phyloP scores from a whole-genome alignment of 2,329 filamentous ascomycete species.

The Phaeosphaeriaceae sp. region DNA sequence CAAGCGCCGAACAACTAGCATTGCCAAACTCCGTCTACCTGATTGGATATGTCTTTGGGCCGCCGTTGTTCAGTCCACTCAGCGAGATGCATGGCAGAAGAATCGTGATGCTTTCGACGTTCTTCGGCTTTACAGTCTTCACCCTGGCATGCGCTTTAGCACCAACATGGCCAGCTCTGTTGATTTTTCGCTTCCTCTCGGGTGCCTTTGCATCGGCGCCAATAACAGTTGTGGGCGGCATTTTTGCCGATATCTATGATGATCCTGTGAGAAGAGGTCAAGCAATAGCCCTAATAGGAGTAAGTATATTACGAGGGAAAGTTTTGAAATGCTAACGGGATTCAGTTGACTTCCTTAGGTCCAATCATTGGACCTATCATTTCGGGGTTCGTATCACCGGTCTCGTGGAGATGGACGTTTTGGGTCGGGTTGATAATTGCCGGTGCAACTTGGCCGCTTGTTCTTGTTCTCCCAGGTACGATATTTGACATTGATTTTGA shows the following conservation, averaged over 20 bases:
- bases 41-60: constrained; percentile 49
- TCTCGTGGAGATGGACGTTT: constrained; percentile 71
- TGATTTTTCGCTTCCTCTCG: constrained; percentile 49
- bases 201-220: constrained; percentile 48
- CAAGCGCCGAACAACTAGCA: constrained; percentile 44
- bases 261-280: constrained; percentile 62
- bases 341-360: constrained; percentile 61
- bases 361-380: constrained; percentile 67
- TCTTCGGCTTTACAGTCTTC: constrained; percentile 50
- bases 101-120: constrained; percentile 54
- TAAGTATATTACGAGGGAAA: not conserved
- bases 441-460: constrained; percentile 61
- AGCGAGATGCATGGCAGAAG: constrained; percentile 51
- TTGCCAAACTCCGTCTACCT: constrained; percentile 54
- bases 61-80: constrained; percentile 47
- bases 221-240: constrained; percentile 63
- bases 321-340: not conserved
- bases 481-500: constrained; percentile 1
- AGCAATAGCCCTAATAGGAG: constrained; percentile 60
- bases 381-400: constrained; percentile 64
- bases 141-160: constrained; percentile 50
- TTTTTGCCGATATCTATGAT: constrained; percentile 68
- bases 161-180: constrained; percentile 45
- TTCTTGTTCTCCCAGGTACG: constrained; percentile 60
- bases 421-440: constrained; percentile 73